Conservation (phyloP, 352 stramenopile genomes). For the Phytophthora rubi region DNA sequence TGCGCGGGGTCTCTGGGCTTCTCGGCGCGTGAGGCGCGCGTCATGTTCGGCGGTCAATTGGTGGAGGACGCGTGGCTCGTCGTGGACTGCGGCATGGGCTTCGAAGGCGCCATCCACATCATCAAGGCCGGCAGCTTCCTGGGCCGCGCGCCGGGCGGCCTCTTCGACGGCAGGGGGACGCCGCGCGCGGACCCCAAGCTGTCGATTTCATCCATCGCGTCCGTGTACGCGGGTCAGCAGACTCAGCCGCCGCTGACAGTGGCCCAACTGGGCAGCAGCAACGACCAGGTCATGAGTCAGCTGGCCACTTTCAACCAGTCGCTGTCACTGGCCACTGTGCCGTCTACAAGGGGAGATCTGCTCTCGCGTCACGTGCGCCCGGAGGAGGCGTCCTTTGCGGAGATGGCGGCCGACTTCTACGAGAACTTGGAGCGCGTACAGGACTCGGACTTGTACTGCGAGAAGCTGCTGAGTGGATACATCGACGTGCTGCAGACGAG, state of each 20-base stretch:
- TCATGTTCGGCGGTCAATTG: conserved; percentile 81
- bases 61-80: conserved; percentile 84
- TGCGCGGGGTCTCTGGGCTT: conserved; percentile 53
- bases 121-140: conserved; percentile 46
- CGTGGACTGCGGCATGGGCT: conserved; percentile 78
- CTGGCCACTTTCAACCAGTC: conserved; percentile 55
- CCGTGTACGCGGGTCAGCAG: conserved; percentile 54
- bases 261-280: conserved; percentile 20
- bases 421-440: conserved; percentile 70
- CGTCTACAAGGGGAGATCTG: conserved; percentile 39
- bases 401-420: conserved; percentile 83
- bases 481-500: conserved; percentile 77
- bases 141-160: neutral
- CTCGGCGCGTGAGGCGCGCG: conserved; percentile 46
- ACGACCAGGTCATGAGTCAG: conserved; percentile 49
- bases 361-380: conserved; percentile 70
- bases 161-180: conserved; percentile 19
- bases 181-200: conserved; percentile 49
- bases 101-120: conserved; percentile 78
- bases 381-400: conserved; percentile 77
- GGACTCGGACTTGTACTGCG: conserved; percentile 74
- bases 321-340: conserved; percentile 35
- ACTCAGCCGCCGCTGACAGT: conserved; percentile 8
- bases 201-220: conserved; percentile 78
- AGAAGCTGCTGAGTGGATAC: conserved; percentile 78